These are phyloP conservation scores for Cyamopsis tetragonoloba DNA, from an alignment of 306 rosid species.

Conservation along the genomic window DNA sequence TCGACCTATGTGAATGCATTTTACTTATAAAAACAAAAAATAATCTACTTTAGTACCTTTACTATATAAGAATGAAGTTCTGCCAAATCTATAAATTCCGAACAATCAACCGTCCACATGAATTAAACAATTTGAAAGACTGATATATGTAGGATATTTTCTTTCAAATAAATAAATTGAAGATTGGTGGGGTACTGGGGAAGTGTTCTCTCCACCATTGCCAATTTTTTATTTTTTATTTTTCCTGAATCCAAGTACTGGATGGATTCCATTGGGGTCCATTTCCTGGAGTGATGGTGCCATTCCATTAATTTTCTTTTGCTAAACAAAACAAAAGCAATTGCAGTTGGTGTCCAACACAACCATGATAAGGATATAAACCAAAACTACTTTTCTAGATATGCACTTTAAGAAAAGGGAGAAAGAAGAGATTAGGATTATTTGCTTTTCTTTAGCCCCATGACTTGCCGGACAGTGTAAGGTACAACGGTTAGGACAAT, in stretches of 20 bases:
- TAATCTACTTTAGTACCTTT: too few relatives aligned
- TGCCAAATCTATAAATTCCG: neutral
- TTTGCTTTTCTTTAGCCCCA: neutral
- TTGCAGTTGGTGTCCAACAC: conserved; percentile 22
- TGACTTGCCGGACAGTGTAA: conserved; percentile 28
- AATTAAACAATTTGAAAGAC: neutral
- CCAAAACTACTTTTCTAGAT: conserved; percentile 10
- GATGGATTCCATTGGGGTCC: neutral
- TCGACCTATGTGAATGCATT: too few relatives aligned
- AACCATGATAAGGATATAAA: conserved; percentile 27
- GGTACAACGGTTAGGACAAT: conserved; percentile 32
- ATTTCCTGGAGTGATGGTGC: neutral
- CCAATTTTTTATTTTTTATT: neutral
- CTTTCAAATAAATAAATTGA: conserved; percentile 16
- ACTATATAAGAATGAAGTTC: neutral
- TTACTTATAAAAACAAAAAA: too few relatives aligned
- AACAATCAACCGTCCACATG: neutral
- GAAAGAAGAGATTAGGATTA: conserved; percentile 13
- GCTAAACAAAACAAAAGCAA: conserved; percentile 20
- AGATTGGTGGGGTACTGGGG: conserved; percentile 2
- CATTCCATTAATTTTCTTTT: neutral
- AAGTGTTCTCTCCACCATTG: conserved; percentile 1
- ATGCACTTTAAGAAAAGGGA: neutral
- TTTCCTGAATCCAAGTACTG: neutral
- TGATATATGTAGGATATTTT: neutral